Conservation (phyloP, 495 filamentous ascomycete genomes). For the Astrocystis sublimbata region DNA sequence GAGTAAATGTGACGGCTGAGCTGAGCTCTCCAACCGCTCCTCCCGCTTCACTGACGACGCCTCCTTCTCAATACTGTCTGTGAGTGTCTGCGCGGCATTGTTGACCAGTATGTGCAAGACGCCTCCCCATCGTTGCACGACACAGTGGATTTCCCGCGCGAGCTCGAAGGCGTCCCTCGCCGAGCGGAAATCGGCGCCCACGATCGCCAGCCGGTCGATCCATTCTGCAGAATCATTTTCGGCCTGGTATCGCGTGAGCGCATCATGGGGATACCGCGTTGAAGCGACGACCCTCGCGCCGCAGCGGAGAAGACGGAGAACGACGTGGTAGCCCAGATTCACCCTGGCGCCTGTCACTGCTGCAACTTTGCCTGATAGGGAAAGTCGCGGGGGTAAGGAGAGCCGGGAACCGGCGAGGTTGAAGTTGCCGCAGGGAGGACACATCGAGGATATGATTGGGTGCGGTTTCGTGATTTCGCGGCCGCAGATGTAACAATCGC, state of each 20-base stretch:
- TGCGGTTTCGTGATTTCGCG: slow-evolving; percentile 32
- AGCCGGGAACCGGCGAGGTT: slow-evolving; percentile 35
- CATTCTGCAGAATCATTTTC: slow-evolving; percentile 40
- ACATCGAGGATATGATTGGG: slow-evolving; percentile 40
- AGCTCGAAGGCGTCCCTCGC: slow-evolving; percentile 49
- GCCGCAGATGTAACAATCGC: slow-evolving; percentile 46
- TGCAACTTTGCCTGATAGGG: slow-evolving; percentile 36
- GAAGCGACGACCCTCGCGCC: slow-evolving; percentile 53
- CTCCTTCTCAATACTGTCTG: slow-evolving; percentile 46
- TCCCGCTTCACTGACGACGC: slow-evolving; percentile 30
- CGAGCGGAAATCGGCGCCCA: slow-evolving; percentile 50
- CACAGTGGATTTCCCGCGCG: slow-evolving; percentile 17
- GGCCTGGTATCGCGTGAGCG: slow-evolving; percentile 39
- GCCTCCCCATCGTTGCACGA: slow-evolving; percentile 28
- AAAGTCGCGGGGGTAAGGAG: slow-evolving; percentile 38
- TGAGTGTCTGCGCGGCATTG: slow-evolving; percentile 53
- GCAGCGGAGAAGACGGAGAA: slow-evolving; percentile 45
- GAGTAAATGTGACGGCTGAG: background rate
- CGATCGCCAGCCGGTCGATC: slow-evolving; percentile 36
- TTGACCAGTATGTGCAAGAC: slow-evolving; percentile 49
- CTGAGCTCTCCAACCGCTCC: slow-evolving; percentile 23
- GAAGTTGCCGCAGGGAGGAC: slow-evolving; percentile 44
- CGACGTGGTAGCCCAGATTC: slow-evolving; percentile 45
- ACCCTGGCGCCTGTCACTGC: slow-evolving; percentile 49
- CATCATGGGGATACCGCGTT: slow-evolving; percentile 48